Evolutionary conservation across 2,329 filamentous ascomycete genomes (phyloP), one percentile per base, ranked within the genome.

Genomic region (Huntiella bhutanensis): DNA sequence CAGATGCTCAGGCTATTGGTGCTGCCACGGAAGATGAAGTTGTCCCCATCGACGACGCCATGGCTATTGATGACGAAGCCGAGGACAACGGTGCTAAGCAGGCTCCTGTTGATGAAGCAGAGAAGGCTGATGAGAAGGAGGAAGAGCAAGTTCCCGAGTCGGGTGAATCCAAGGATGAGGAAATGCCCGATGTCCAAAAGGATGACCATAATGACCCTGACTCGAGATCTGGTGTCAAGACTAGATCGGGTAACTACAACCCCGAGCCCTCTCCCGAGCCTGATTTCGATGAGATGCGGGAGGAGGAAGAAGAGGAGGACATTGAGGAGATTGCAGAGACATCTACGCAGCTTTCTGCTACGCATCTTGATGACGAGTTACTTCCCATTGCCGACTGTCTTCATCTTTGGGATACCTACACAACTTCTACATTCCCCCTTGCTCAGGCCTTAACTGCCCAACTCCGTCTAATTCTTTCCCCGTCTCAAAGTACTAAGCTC

Each of bases 401-500:
- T 50, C 69, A 75, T 45, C 75, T 88, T 55, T 98, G 92, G 91
- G 73, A 77, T 7, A 71, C 78, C 49, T 91, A 93, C 63, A 87
- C 96, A 62, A 71, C 72, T 51, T 74, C 78, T 47, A 96, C 91
- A 0, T 85, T 91, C 53, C 72, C 81, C 41, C 79, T 95, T 48
- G 92, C 91, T 0, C 74, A 94, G 48, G 80, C 85, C 1, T 70
- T 99, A 11, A 94, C 88, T 1, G 91, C 94, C 53, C 91, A 96
- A 58, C 78, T 99, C 13, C 85, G 91, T 19, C 76, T 99, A 11
- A 96, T 99, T 55, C 78, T 99, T 35, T 84, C 84, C 0, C 91
- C 92, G 0, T 96, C 88, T 0, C 79, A 93, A 45, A 87, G 88
- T 1, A 96, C 91, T 34, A 98, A 96, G 58, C 82, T 98, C 51